Evolutionary conservation across 495 filamentous ascomycete species (phyloP).

Genomic region (Penicillium waksmanii): DNA sequence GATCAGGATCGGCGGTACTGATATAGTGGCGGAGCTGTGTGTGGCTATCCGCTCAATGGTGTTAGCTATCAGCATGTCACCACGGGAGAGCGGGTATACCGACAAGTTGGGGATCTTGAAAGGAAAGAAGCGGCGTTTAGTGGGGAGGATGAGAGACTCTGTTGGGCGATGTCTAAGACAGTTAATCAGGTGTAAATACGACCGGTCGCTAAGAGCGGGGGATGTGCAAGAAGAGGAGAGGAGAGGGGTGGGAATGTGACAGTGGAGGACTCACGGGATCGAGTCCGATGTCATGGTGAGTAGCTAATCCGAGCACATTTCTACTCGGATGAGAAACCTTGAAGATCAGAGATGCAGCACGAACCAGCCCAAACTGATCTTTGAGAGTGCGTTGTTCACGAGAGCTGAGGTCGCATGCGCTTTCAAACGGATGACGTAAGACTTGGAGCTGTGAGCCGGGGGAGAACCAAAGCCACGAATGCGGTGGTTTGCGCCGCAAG

Average conservation of each 20-base stretch:
- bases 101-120: constrained; percentile 74
- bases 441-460: constrained; percentile 39
- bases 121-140: constrained; percentile 74
- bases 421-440: constrained; percentile 49
- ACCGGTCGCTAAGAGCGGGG: constrained; percentile 4
- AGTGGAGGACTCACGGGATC: constrained; percentile 38
- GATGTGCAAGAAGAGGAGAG: constrained; percentile 5
- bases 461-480: constrained; percentile 31
- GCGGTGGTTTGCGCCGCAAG: constrained; percentile 18
- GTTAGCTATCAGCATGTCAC: constrained; percentile 19
- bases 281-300: constrained; percentile 53
- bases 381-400: constrained; percentile 10
- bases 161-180: constrained; percentile 58
- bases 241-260: constrained; percentile 5
- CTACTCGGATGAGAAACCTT: constrained; percentile 27
- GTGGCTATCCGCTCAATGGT: constrained; percentile 60
- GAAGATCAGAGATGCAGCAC: constrained; percentile 16
- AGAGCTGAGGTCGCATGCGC: constrained; percentile 22
- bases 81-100: constrained; percentile 36
- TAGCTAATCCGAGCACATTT: constrained; percentile 41
- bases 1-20: constrained; percentile 72
- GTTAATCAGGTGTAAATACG: constrained; percentile 19
- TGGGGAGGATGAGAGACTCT: constrained; percentile 60
- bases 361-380: constrained; percentile 14
- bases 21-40: constrained; percentile 91